Evolutionary conservation across 345 rosid species (phyloP), one percentile per base, ranked within the genome.

Genomic region (Cardamine occulta): DNA sequence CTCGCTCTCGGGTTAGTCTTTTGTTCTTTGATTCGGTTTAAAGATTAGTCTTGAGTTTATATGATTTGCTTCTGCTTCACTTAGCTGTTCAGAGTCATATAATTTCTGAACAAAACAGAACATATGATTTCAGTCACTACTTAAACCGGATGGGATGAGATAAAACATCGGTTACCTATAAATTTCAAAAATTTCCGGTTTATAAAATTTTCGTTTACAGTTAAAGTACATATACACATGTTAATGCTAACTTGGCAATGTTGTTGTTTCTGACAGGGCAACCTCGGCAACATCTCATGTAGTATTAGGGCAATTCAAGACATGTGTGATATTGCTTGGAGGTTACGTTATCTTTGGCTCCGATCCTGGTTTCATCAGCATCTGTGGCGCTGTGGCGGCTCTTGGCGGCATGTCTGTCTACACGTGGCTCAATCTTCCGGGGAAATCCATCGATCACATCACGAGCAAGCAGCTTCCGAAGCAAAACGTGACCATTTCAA

Each of bases 271-370:
- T 15, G 49, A 82, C 83, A 92, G 99, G 59, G 99, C 99, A 47
- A 95, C 98, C 5, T 90, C 98, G 2, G 99, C 99, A 35, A 95
- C 93, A 14, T 87, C 97, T 61, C 99, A 92, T 68, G 98, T 92
- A 42, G 96, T 95, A 6, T 61, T 92, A 65, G 99, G 99, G 70
- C 99, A 95, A 78, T 95, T 95, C 70, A 95, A 95, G 73, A 92
- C 97, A 0, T 95, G 99, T 70, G 90, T 92, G 52, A 85, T 95
- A 7, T 79, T 90, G 42, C 86, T 95, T 6, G 98, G 97, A 40
- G 97, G 97, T n/a, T 88, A 84, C 74, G 58, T 90, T 8, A 66
- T 92, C 21, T 89, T 95, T 29, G 74, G 82, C 17, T 90, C 97
- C 3, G 96, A 90, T 79, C 93, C 97, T 0, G 97, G 99, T 51